Conservation (phyloP, 345 rosid genomes). For the Heritiera fomes region DNA sequence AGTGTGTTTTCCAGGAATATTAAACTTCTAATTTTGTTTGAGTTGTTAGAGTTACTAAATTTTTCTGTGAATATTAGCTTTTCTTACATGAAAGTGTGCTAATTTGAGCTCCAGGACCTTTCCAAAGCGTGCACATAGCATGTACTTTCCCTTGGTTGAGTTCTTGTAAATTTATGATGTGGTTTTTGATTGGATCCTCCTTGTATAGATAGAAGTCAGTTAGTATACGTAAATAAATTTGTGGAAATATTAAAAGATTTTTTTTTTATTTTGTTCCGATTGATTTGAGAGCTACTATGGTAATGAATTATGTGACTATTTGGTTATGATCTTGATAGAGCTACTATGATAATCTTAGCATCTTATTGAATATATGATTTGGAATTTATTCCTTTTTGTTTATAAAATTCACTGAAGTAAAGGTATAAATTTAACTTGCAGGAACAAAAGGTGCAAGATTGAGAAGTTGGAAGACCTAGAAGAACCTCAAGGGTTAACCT, state of each 20-base stretch:
- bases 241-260: no score
- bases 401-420: background rate
- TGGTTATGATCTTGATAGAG: background rate
- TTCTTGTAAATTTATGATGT: background rate
- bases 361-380: conserved; percentile 5
- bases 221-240: background rate
- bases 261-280: background rate
- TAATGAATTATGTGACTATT: background rate
- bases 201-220: background rate
- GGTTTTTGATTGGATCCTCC: background rate
- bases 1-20: conserved; percentile 28
- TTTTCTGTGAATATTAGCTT: no score
- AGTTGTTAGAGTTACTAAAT: background rate
- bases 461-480: conserved; percentile 42
- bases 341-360: background rate
- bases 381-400: background rate
- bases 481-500: conserved; percentile 38
- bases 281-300: background rate
- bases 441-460: conserved; percentile 59
- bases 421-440: conserved; percentile 30
- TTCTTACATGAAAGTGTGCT: background rate
- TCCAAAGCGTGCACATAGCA: background rate
- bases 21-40: conserved; percentile 1
- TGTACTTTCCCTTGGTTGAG: background rate
- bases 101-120: background rate